Conservation (phyloP, 2,329 filamentous ascomycete genomes). For the Aspergillus alliaceus region DNA sequence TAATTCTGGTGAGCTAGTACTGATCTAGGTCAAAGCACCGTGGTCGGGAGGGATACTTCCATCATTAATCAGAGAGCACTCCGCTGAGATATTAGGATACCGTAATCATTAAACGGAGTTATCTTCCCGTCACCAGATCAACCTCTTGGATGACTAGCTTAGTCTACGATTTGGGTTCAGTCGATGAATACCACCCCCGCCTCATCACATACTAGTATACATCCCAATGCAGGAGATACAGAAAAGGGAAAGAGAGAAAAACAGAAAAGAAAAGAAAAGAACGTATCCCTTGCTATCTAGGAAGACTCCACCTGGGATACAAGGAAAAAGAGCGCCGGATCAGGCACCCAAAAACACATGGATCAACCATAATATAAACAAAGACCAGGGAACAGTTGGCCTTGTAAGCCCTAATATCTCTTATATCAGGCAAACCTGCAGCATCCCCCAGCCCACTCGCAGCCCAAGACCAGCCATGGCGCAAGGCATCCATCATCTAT, state of each 20-base stretch:
- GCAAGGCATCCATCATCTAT: slow-evolving; percentile 5
- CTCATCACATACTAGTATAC: not conserved
- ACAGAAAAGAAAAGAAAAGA: not conserved
- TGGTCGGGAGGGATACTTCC: too few species aligned
- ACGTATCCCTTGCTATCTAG: too few species aligned
- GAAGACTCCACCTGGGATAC: not conserved
- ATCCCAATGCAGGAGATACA: not conserved
- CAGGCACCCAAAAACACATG: not conserved
- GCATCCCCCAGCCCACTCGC: slow-evolving; percentile 3
- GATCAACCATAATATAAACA: not conserved
- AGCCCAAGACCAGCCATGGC: slow-evolving; percentile 9
- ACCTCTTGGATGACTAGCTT: not conserved
- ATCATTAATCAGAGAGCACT: too few species aligned
- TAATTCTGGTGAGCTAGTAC: too few species aligned
- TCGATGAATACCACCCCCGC: not conserved
- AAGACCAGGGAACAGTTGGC: not conserved
- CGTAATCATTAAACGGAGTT: too few species aligned
- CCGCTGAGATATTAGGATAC: too few species aligned
- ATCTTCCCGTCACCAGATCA: not conserved
- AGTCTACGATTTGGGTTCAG: not conserved
- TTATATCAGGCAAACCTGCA: slow-evolving; percentile 7
- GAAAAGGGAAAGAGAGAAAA: not conserved
- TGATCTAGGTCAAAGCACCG: too few species aligned
- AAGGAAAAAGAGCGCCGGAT: not conserved
- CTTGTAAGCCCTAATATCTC: not conserved